phyloP scores from a whole-genome alignment of 805 yeast genomes.

The Metschnikowia bowlesiae region DNA sequence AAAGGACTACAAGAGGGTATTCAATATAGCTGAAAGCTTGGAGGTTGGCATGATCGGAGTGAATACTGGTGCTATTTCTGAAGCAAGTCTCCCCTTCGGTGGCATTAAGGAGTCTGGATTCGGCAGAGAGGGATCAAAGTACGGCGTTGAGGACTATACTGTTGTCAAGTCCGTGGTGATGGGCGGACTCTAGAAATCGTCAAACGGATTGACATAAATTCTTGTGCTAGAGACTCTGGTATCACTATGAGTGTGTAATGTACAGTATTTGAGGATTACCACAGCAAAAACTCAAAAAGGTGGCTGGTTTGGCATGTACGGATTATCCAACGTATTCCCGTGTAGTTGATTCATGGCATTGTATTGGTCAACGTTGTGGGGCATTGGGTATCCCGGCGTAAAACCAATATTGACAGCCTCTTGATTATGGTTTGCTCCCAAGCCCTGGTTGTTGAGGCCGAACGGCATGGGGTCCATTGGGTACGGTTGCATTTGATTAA shows the following conservation, averaged over 20 bases:
- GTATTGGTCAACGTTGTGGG: slow-evolving; percentile 1
- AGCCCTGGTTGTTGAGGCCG: background rate
- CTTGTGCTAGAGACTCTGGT: background rate
- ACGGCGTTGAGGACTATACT: slow-evolving; percentile 71
- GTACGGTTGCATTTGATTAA: slow-evolving; percentile 1
- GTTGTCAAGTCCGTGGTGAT: slow-evolving; percentile 58
- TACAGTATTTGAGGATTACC: background rate
- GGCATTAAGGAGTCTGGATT: slow-evolving; percentile 77
- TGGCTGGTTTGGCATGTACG: slow-evolving; percentile 3
- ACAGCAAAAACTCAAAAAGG: background rate
- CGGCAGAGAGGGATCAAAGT: slow-evolving; percentile 76
- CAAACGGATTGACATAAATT: background rate
- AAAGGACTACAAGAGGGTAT: slow-evolving; percentile 47
- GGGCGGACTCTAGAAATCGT: slow-evolving; percentile 6
- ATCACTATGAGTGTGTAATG: background rate
- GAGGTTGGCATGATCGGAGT: slow-evolving; percentile 81
- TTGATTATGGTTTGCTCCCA: background rate
- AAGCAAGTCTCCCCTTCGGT: slow-evolving; percentile 67
- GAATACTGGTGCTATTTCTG: slow-evolving; percentile 71
- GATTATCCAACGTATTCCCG: background rate
- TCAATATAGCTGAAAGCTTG: slow-evolving; percentile 61
- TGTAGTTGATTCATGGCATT: slow-evolving; percentile 3
- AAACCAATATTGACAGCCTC: background rate
- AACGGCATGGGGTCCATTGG: slow-evolving; percentile 3
- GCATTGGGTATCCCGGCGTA: background rate